Evolutionary conservation across 2,329 filamentous ascomycete genomes (phyloP).

Genomic region (Davidsoniella eucalypti): DNA sequence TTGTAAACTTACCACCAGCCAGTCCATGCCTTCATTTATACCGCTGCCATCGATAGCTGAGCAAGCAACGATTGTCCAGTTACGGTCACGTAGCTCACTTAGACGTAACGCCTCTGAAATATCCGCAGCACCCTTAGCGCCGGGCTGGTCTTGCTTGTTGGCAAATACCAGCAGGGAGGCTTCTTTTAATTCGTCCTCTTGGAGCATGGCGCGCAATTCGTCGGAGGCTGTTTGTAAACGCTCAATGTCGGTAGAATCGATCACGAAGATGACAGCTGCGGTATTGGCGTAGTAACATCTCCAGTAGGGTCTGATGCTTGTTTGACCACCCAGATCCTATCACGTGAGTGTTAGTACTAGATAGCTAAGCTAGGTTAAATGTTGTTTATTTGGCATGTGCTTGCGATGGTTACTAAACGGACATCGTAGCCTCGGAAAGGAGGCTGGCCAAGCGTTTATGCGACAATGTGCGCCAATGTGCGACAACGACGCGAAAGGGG

Average conservation of each 20-base stretch:
- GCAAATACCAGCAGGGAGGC: conserved; percentile 88
- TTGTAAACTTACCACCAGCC: conserved; percentile 59
- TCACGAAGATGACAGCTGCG: conserved; percentile 94
- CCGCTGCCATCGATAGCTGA: conserved; percentile 90
- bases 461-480: background rate
- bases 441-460: background rate
- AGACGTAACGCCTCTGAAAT: conserved; percentile 86
- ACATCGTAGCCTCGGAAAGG: conserved; percentile 2
- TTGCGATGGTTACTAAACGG: background rate
- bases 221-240: conserved; percentile 82
- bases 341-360: background rate
- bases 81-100: conserved; percentile 82
- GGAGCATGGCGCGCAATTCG: conserved; percentile 86
- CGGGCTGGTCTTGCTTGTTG: conserved; percentile 97
- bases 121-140: conserved; percentile 88
- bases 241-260: conserved; percentile 95
- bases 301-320: conserved; percentile 98
- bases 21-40: conserved; percentile 96
- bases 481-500: background rate
- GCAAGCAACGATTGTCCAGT: conserved; percentile 98
- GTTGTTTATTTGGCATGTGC: background rate
- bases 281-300: conserved; percentile 99
- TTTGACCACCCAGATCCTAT: conserved; percentile 87
- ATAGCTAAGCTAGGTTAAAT: background rate
- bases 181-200: conserved; percentile 90